A percentile compares a stretch with the other conserved stretches of the same genome.
Evolutionary conservation across 768 basidiomycete genomes (phyloP).

Genomic region (Russula abietina): DNA sequence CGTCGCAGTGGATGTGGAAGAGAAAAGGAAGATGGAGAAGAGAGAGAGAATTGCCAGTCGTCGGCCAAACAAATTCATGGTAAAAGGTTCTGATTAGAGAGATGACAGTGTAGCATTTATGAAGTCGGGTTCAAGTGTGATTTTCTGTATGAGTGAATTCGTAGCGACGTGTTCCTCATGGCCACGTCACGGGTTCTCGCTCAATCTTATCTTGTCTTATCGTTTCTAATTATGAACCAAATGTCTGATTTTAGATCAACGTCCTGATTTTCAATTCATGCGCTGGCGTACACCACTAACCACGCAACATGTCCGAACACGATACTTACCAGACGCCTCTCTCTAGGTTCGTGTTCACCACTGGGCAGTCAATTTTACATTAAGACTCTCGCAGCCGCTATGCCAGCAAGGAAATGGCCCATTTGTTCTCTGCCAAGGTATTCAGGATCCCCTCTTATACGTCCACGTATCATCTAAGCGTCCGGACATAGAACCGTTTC

Average conservation of each 20-base stretch:
- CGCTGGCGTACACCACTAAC: neutral
- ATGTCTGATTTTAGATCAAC: neutral
- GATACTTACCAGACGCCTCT: constrained; percentile 22
- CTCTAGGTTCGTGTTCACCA: constrained; percentile 1
- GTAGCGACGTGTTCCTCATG: constrained; percentile 8
- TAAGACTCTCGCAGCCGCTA: constrained; percentile 63
- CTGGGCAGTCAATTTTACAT: neutral
- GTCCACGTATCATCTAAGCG: neutral
- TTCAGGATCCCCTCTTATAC: constrained; percentile 28
- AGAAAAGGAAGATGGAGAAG: constrained; percentile 25
- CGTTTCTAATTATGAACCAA: neutral
- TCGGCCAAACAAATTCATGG: constrained; percentile 14
- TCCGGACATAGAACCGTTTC: constrained; percentile 69
- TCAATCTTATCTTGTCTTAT: constrained; percentile 14
- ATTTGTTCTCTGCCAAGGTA: constrained; percentile 92
- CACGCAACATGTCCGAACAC: constrained; percentile 6
- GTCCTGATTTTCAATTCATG: neutral
- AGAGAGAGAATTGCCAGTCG: constrained; percentile 16
- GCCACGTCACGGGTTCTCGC: constrained; percentile 22
- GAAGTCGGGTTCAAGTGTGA: neutral
- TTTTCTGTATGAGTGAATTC: neutral
- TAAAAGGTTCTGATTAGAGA: constrained; percentile 9
- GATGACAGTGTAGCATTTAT: constrained; percentile 12
- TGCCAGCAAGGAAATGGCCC: constrained; percentile 98
- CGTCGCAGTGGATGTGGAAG: constrained; percentile 35